A percentile compares a stretch with the other conserved stretches of the same genome.
These are phyloP conservation scores for Dioscorea zingiberensis DNA, from an alignment of 106 monocot genomes.

Conservation along the genomic window DNA sequence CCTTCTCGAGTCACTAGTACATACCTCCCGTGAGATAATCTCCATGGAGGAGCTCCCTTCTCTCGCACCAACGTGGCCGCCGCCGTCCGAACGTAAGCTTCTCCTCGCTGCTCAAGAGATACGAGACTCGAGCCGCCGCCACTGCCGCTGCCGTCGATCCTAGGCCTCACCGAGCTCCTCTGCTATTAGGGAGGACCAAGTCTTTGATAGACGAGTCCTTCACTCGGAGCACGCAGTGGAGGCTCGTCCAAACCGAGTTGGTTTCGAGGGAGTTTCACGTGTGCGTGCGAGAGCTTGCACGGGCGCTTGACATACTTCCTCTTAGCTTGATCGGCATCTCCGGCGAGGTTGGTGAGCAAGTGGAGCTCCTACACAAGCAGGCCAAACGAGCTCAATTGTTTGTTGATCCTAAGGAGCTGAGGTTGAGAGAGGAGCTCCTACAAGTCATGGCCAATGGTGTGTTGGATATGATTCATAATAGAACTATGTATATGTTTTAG, in stretches of 20 bases:
- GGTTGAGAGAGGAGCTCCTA: too few relatives aligned
- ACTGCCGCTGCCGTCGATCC: slow-evolving; percentile 18
- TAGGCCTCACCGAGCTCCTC: slow-evolving; percentile 45
- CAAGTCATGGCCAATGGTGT: slow-evolving; percentile 13
- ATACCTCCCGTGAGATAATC: too few relatives aligned
- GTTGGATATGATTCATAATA: too few relatives aligned
- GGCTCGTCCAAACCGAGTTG: too few relatives aligned
- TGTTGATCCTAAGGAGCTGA: too few relatives aligned
- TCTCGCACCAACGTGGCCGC: slow-evolving; percentile 27
- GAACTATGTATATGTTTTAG: too few relatives aligned
- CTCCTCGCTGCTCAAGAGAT: slow-evolving; percentile 29
- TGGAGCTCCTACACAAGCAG: slow-evolving; percentile 34
- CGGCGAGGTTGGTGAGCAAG: slow-evolving; percentile 26
- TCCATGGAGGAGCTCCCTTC: slow-evolving; percentile 8
- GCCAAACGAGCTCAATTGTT: slow-evolving; percentile 12
- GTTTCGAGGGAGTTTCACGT: slow-evolving; percentile 13
- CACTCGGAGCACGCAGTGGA: slow-evolving; percentile 22
- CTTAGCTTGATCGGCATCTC: slow-evolving; percentile 21
- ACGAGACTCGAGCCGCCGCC: slow-evolving; percentile 17
- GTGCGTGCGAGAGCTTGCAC: slow-evolving; percentile 15
- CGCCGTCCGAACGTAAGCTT: slow-evolving; percentile 17
- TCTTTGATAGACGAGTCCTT: slow-evolving; percentile 13
- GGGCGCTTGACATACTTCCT: slow-evolving; percentile 39
- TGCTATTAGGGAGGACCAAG: slow-evolving; percentile 21
- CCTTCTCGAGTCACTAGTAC: too few relatives aligned